Evolutionary conservation across 306 rosid genomes (phyloP).

Genomic region (Cucurbita moschata): DNA sequence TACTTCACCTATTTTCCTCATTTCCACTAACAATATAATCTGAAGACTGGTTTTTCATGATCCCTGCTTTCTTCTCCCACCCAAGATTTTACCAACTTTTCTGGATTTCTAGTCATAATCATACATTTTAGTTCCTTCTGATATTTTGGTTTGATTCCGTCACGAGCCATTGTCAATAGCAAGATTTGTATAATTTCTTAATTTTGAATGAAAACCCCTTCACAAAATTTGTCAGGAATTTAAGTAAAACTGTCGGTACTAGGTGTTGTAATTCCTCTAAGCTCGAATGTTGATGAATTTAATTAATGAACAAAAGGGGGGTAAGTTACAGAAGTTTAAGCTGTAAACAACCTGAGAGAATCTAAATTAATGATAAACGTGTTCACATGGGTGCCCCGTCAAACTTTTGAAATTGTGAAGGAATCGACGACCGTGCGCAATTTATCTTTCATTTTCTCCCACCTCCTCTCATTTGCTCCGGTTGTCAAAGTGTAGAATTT

Average conservation of each 20-base stretch:
- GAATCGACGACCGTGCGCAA: slow-evolving; percentile 59
- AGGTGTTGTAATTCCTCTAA: no score
- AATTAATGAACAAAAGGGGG: not conserved
- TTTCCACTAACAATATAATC: not conserved
- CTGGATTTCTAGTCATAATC: not conserved
- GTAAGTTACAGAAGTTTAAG: not conserved
- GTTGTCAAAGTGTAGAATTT: slow-evolving; percentile 78
- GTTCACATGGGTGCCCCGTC: slow-evolving; percentile 4
- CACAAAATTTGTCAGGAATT: not conserved
- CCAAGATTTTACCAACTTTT: not conserved
- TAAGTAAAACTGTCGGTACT: no score
- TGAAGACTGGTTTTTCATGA: not conserved
- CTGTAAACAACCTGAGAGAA: not conserved
- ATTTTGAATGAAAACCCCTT: not conserved
- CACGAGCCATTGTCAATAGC: not conserved
- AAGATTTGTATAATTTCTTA: not conserved
- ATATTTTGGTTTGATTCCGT: not conserved
- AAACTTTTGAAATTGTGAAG: slow-evolving; percentile 51
- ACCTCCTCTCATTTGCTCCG: slow-evolving; percentile 86
- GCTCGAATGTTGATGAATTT: not conserved
- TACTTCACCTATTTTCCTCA: not conserved
- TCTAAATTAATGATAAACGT: not conserved
- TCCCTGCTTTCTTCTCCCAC: not conserved
- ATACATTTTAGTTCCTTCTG: not conserved
- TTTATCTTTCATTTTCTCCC: slow-evolving; percentile 91